Percentiles rank a stretch among this genome's conserved stretches.
These are phyloP conservation scores for Daedaleopsis nitida DNA, from an alignment of 768 basidiomycete genomes.

Conservation along the genomic window DNA sequence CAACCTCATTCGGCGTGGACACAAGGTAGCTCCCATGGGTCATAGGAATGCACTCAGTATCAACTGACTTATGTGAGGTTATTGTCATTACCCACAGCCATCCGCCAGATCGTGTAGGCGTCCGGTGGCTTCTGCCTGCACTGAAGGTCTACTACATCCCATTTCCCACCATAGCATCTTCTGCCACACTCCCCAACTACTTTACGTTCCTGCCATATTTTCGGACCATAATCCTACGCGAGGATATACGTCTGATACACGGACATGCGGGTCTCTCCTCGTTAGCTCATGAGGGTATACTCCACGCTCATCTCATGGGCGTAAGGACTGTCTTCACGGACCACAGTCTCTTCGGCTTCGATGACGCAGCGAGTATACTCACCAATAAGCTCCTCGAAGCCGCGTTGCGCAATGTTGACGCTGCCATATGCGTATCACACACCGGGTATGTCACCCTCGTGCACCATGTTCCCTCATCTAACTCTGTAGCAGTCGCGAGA, in stretches of 20 bases:
- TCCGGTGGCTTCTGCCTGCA: slow-evolving; percentile 85
- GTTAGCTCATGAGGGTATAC: slow-evolving; percentile 88
- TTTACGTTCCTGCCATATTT: slow-evolving; percentile 91
- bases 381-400: slow-evolving; percentile 94
- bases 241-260: slow-evolving; percentile 85
- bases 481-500: slow-evolving; percentile 77
- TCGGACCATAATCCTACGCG: slow-evolving; percentile 83
- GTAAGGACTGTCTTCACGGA: slow-evolving; percentile 95
- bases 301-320: slow-evolving; percentile 86
- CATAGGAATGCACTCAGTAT: neutral
- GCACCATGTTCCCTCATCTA: neutral
- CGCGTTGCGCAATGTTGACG: slow-evolving; percentile 88
- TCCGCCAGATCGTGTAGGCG: slow-evolving; percentile 79
- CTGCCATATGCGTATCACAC: slow-evolving; percentile 94
- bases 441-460: slow-evolving; percentile 67
- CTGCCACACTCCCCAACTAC: slow-evolving; percentile 93
- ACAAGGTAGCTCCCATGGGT: slow-evolving; percentile 58
- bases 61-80: slow-evolving; percentile 51
- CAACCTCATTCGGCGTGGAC: slow-evolving; percentile 78
- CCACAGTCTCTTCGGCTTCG: slow-evolving; percentile 95
- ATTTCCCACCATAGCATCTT: slow-evolving; percentile 83
- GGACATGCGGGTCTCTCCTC: slow-evolving; percentile 90
- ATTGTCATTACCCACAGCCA: slow-evolving; percentile 95
- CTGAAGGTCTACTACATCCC: slow-evolving; percentile 97
- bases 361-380: slow-evolving; percentile 94